phyloP scores from a whole-genome alignment of 805 yeast genomes.

The Kazachstania taianensis region DNA sequence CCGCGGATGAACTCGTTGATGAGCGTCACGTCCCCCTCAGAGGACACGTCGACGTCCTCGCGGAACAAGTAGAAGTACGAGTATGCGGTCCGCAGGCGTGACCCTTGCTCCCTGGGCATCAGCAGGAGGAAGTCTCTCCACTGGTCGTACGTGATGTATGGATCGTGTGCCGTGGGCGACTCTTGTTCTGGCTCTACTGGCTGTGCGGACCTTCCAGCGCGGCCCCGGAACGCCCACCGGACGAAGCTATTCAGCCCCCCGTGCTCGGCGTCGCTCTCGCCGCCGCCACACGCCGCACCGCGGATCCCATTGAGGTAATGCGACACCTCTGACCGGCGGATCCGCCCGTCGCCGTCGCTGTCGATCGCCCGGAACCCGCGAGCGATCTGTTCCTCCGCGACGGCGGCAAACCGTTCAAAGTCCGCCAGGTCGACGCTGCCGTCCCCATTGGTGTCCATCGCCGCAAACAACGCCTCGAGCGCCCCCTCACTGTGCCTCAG shows the following conservation, averaged over 20 bases:
- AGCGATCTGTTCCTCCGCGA: constrained; percentile 63
- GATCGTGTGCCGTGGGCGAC: constrained; percentile 31
- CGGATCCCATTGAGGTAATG: constrained; percentile 37
- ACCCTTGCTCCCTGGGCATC: constrained; percentile 72
- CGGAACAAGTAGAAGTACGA: constrained; percentile 46
- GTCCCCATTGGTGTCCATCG: constrained; percentile 52
- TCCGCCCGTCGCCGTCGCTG: constrained; percentile 59
- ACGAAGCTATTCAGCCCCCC: constrained; percentile 15
- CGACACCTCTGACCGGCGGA: constrained; percentile 56
- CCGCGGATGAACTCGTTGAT: constrained; percentile 73
- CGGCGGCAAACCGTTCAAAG: constrained; percentile 51
- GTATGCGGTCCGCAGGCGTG: constrained; percentile 73
- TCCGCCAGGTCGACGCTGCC: constrained; percentile 50
- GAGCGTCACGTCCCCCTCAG: constrained; percentile 88
- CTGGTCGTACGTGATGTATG: constrained; percentile 71
- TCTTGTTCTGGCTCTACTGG: constrained; percentile 2
- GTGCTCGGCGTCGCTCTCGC: neutral
- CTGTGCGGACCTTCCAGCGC: constrained; percentile 2
- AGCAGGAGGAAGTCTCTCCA: constrained; percentile 75
- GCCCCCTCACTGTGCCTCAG: constrained; percentile 51
- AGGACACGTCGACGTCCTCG: constrained; percentile 71
- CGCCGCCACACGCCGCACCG: neutral
- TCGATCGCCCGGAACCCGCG: constrained; percentile 62
- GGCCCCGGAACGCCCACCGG: constrained; percentile 24
- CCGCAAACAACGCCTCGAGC: constrained; percentile 43